Percentiles rank a stretch among this genome's conserved stretches.
phyloP scores from a whole-genome alignment of 768 basidiomycete genomes.

The Suillus decipiens region DNA sequence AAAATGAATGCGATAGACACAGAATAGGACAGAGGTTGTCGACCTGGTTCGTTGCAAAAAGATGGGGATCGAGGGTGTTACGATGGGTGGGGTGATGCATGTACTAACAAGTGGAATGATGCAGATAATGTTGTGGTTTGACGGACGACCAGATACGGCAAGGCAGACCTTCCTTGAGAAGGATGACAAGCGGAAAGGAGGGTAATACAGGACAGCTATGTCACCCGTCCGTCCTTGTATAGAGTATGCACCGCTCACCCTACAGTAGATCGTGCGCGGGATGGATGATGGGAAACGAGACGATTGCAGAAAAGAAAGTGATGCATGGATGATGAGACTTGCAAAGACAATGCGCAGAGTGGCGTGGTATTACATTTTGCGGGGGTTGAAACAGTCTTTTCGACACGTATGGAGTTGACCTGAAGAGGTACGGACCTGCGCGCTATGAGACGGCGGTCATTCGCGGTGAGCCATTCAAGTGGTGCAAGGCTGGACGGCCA shows the following conservation, averaged over 20 bases:
- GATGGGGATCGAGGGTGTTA: constrained; percentile 44
- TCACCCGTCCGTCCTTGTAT: constrained; percentile 14
- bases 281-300: constrained; percentile 43
- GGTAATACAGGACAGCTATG: constrained; percentile 5
- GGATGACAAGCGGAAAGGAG: constrained; percentile 13
- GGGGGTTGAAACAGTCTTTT: constrained; percentile 51
- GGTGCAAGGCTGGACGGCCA: constrained; percentile 77
- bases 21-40: constrained; percentile 47
- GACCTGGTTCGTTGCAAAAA: constrained; percentile 51
- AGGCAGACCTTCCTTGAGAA: constrained; percentile 18
- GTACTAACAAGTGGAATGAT: constrained; percentile 48
- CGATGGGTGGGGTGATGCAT: constrained; percentile 56
- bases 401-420: constrained; percentile 45
- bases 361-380: constrained; percentile 82
- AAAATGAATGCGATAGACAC: constrained; percentile 56
- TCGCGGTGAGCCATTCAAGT: constrained; percentile 65
- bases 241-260: constrained; percentile 21
- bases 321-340: constrained; percentile 65
- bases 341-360: constrained; percentile 63
- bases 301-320: constrained; percentile 66
- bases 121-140: constrained; percentile 39
- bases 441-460: constrained; percentile 58
- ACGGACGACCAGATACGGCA: constrained; percentile 22
- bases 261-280: constrained; percentile 47
- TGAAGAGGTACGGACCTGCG: constrained; percentile 5